These are phyloP conservation scores for Coemansia sp. DNA, from an alignment of 192 early-diverging fungal species.

Conservation along the genomic window DNA sequence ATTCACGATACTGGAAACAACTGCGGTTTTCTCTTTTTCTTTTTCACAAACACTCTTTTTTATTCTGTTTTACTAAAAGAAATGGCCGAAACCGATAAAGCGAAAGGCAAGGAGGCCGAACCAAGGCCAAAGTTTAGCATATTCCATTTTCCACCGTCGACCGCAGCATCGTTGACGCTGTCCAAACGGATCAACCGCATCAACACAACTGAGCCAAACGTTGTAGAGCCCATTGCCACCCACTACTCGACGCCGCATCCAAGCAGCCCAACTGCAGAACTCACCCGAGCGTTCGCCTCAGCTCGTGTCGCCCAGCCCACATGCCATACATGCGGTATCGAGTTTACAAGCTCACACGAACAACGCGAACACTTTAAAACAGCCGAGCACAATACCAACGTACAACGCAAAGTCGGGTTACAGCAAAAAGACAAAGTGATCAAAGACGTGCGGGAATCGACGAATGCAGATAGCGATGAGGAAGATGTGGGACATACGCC, in stretches of 20 bases:
- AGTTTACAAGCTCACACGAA: constrained; percentile 21
- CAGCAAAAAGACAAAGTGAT: neutral
- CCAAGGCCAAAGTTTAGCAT: constrained; percentile 3
- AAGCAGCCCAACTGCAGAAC: neutral
- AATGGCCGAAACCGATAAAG: neutral
- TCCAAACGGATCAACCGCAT: neutral
- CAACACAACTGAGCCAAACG: neutral
- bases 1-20: no score
- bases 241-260: constrained; percentile 21
- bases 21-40: no score
- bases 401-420: constrained; percentile 27
- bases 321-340: constrained; percentile 41
- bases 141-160: neutral
- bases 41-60: no score
- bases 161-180: neutral
- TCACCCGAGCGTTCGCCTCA: constrained; percentile 15
- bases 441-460: no score
- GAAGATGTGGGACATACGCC: constrained; percentile 3
- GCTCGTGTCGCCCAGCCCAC: constrained; percentile 23
- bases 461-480: neutral
- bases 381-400: constrained; percentile 17
- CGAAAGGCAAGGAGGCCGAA: neutral
- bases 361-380: constrained; percentile 39
- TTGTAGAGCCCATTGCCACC: neutral
- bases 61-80: neutral